Base-by-base conservation (phyloP, 495 filamentous ascomycete genomes). In the Pseudevernia furfuracea region DNA sequence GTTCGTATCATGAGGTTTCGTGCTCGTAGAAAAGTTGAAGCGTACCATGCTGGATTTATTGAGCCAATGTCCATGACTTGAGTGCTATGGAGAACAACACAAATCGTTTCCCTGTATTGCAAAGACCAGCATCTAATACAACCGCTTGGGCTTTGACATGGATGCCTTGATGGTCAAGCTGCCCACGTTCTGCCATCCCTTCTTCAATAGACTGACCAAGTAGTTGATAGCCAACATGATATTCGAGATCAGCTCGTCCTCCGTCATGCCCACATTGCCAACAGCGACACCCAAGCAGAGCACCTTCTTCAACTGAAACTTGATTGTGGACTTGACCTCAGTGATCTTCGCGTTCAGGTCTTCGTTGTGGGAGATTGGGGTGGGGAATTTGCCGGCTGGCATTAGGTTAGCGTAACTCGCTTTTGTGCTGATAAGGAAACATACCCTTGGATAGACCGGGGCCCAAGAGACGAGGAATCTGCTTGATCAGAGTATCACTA, bases 231-330 rank as follows among this genome's bases (percentile, higher is more conserved):
- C 84, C 83, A 98, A 80, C 87, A 90, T 90, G 80, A 97, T 90
- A 84, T 98, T 98, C 75, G 85, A 87, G 70, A 97, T 89, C 68
- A 98, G 83, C 80, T 96, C 89, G 74, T 98, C 94, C 83, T 92
- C 83, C 67, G 85, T 89, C 94, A 98, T 97, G 71, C 87, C 91
- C 67, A 98, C 95, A 79, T 98, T 95, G 73, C 94, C 94, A 70
- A 98, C 90, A 70, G 94, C 94, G 71, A 97, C 94, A 86, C 95
- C 94, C 81, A 98, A 89, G 84, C 94, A 98, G 68, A 98, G 85
- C 72, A 98, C 94, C 88, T 98, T 98, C 89, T 97, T 98, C 70
- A 98, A 85, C 84, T 98, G 94, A 86, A 98, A 98, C 86, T 98
- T 98, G 85, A 98, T 97, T 74, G 95, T 98, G 67, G 91, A 94